phyloP scores from a whole-genome alignment of 2,329 filamentous ascomycete genomes.

The Ceratocystis cubensis region DNA sequence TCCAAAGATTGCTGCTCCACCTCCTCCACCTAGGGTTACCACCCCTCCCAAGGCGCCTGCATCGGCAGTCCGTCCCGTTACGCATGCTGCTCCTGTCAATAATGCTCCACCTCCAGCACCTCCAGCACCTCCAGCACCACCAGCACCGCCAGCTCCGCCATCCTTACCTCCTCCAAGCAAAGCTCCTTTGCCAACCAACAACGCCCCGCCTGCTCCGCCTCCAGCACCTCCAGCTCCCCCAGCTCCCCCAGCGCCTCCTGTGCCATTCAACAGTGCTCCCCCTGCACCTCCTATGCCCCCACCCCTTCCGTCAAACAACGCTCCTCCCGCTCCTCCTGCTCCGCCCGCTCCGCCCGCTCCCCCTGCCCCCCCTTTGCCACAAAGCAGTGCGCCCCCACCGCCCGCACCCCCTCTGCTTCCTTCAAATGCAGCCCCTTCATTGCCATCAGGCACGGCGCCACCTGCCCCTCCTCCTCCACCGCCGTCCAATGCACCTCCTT shows the following conservation, averaged over 20 bases:
- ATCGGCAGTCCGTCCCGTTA: constrained; percentile 8
- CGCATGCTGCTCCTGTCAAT: background rate
- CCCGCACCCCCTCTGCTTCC: constrained; percentile 35
- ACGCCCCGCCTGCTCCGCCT: constrained; percentile 19
- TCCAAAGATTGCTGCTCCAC: constrained; percentile 14
- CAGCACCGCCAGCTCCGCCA: constrained; percentile 22
- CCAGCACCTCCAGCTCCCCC: constrained; percentile 20
- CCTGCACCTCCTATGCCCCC: constrained; percentile 43
- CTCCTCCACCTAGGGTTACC: constrained; percentile 13
- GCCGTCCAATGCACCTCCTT: constrained; percentile 33
- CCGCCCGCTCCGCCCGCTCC: constrained; percentile 57
- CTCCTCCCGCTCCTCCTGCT: constrained; percentile 38
- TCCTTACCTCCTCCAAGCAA: constrained; percentile 3
- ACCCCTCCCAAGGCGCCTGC: constrained; percentile 9
- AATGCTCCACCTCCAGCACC: constrained; percentile 18
- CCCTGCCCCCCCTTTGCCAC: constrained; percentile 36
- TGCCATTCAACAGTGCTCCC: constrained; percentile 38
- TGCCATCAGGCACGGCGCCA: constrained; percentile 23
- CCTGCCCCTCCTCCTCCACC: constrained; percentile 35
- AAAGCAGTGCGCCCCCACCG: constrained; percentile 25
- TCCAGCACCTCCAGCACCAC: constrained; percentile 14
- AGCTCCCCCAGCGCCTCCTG: constrained; percentile 48
- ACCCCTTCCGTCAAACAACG: constrained; percentile 27
- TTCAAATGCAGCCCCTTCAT: constrained; percentile 40
- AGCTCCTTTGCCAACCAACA: background rate